Evolutionary conservation across 2,329 filamentous ascomycete genomes (phyloP).

Genomic region (Diaporthe longicolla): DNA sequence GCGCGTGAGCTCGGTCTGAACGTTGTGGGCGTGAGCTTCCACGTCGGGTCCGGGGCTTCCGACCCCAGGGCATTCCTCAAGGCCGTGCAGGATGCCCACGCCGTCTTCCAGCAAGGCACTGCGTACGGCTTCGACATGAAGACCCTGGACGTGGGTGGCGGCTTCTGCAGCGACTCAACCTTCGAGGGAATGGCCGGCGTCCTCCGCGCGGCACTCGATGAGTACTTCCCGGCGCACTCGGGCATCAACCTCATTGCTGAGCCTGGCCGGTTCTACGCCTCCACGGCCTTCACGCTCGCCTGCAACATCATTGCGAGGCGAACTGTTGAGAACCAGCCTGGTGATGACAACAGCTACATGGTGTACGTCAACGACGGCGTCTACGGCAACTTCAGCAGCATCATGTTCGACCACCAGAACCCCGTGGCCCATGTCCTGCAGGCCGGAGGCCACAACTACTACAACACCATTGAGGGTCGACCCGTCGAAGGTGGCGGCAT

Average conservation of each 20-base stretch:
- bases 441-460: slow-evolving; percentile 69
- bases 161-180: slow-evolving; percentile 85
- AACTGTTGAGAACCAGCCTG: slow-evolving; percentile 80
- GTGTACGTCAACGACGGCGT: slow-evolving; percentile 97
- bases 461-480: slow-evolving; percentile 67
- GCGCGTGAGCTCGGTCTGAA: slow-evolving; percentile 88
- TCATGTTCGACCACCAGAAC: slow-evolving; percentile 98
- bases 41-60: slow-evolving; percentile 95
- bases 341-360: slow-evolving; percentile 84
- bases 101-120: slow-evolving; percentile 88
- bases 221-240: slow-evolving; percentile 82
- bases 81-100: slow-evolving; percentile 89
- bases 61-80: slow-evolving; percentile 93
- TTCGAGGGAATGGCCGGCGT: slow-evolving; percentile 92
- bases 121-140: slow-evolving; percentile 84
- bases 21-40: slow-evolving; percentile 96
- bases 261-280: slow-evolving; percentile 96
- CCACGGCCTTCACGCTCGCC: slow-evolving; percentile 92
- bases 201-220: slow-evolving; percentile 83
- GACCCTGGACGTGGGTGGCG: slow-evolving; percentile 93
- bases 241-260: slow-evolving; percentile 92
- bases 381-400: slow-evolving; percentile 98
- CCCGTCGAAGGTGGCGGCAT: slow-evolving; percentile 60
- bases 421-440: slow-evolving; percentile 87
- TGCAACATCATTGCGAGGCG: slow-evolving; percentile 97